phyloP scores from a whole-genome alignment of 1,284 basidiomycete genomes.

The Microbotryum silenes-acaulis region DNA sequence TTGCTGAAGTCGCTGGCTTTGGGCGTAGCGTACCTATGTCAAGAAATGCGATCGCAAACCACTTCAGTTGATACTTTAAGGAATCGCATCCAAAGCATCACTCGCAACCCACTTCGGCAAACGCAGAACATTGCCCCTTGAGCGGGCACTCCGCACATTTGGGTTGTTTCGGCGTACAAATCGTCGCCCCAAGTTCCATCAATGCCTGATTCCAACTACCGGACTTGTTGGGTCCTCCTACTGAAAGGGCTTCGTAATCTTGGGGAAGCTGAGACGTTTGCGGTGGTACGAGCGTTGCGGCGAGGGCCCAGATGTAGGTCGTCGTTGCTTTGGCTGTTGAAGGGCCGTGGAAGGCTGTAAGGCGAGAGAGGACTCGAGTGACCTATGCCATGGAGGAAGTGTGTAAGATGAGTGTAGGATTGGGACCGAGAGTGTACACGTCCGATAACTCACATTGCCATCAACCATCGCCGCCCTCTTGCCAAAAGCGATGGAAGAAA shows the following conservation, averaged over 20 bases:
- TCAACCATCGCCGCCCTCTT: slow-evolving; percentile 80
- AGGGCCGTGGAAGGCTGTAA: slow-evolving; percentile 70
- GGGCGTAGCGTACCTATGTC: slow-evolving; percentile 12
- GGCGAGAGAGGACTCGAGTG: slow-evolving; percentile 55
- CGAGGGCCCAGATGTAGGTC: slow-evolving; percentile 73
- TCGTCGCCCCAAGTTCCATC: slow-evolving; percentile 64
- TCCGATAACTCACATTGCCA: slow-evolving; percentile 60
- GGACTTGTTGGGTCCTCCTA: slow-evolving; percentile 19
- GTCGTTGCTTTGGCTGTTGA: slow-evolving; percentile 69
- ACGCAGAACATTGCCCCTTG: slow-evolving; percentile 58
- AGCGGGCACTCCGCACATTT: slow-evolving; percentile 66
- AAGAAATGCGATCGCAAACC: not conserved
- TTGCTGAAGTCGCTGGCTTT: slow-evolving; percentile 1
- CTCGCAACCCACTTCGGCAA: slow-evolving; percentile 42
- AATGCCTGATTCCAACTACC: slow-evolving; percentile 32
- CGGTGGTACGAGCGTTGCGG: slow-evolving; percentile 55
- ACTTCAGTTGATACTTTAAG: not conserved
- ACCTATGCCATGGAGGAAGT: slow-evolving; percentile 46
- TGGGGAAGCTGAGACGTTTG: not conserved
- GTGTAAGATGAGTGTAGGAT: not conserved
- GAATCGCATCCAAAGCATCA: slow-evolving; percentile 4
- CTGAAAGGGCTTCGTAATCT: not conserved
- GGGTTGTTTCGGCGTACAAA: slow-evolving; percentile 77
- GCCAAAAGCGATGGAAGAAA: slow-evolving; percentile 82
- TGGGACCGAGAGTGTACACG: slow-evolving; percentile 4